Percentiles rank a stretch among this genome's conserved stretches.
These are phyloP conservation scores for Stentor coeruleus DNA, from an alignment of 73 alveolate genomes.

Conservation along the genomic window DNA sequence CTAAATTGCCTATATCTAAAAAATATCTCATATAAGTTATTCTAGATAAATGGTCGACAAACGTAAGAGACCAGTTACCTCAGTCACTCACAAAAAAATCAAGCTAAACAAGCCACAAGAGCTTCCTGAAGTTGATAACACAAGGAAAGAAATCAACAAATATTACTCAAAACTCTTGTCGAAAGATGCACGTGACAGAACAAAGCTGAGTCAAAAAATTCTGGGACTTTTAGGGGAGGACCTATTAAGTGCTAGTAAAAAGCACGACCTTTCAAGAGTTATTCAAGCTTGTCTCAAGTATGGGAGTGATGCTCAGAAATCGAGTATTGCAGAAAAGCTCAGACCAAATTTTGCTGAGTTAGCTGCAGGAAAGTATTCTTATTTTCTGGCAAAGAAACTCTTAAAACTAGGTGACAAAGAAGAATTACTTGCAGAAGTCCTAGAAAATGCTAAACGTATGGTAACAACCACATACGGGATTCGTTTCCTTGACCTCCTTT, in stretches of 20 bases:
- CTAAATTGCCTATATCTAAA: no score
- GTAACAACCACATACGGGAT: neutral
- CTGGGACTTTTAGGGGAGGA: neutral
- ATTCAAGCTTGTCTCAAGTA: constrained; percentile 18
- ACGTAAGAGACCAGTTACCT: neutral
- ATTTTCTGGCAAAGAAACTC: constrained; percentile 20
- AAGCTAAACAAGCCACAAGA: constrained; percentile 6
- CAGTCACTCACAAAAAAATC: neutral
- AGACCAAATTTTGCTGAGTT: neutral
- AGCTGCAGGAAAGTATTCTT: constrained; percentile 28
- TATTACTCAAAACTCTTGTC: constrained; percentile 3
- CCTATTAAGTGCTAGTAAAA: neutral
- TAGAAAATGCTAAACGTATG: neutral
- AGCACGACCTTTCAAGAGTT: constrained; percentile 18
- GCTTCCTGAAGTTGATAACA: constrained; percentile 19
- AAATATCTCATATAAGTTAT: no score
- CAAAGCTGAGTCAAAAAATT: neutral
- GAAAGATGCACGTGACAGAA: neutral
- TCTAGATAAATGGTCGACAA: constrained; percentile 12
- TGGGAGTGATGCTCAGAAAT: constrained; percentile 11
- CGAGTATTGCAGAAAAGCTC: neutral
- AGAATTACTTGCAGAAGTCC: constrained; percentile 5
- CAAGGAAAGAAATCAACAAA: constrained; percentile 20
- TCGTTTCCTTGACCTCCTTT: neutral
- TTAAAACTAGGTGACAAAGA: constrained; percentile 17